Conservation (phyloP, 1,284 basidiomycete species). For the Cryptococcus neoformans region DNA sequence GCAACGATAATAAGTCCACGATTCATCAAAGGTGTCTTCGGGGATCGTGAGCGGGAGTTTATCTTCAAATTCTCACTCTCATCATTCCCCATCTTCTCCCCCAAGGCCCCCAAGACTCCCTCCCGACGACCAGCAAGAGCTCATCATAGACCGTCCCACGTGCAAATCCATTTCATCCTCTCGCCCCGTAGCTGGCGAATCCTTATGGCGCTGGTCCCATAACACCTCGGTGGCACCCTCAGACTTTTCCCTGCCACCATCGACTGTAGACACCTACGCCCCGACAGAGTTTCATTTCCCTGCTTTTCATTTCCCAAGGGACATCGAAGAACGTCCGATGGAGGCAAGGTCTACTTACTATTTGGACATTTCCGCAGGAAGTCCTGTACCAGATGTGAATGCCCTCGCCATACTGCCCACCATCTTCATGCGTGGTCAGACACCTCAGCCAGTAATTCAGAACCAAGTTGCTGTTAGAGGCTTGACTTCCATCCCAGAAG, state of each 20-base stretch:
- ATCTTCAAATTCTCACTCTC: not conserved
- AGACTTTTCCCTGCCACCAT: too few relatives aligned
- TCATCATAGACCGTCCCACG: not conserved
- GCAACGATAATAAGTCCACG: too few relatives aligned
- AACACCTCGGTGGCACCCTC: not conserved
- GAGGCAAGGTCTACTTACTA: conserved; percentile 8
- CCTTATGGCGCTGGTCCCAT: conserved; percentile 12
- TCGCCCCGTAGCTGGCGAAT: not conserved
- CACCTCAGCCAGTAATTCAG: not conserved
- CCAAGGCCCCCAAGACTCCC: not conserved
- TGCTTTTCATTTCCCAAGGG: not conserved
- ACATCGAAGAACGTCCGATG: not conserved
- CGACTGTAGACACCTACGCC: not conserved
- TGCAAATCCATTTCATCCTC: not conserved
- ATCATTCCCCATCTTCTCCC: not conserved
- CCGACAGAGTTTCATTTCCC: conserved; percentile 2
- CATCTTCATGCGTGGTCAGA: conserved; percentile 7
- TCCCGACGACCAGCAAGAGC: not conserved
- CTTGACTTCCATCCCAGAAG: conserved; percentile 10
- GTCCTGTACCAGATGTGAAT: conserved; percentile 11
- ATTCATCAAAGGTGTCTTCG: too few relatives aligned
- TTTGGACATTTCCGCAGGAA: conserved; percentile 14
- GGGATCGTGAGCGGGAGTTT: too few relatives aligned
- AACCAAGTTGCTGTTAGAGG: not conserved
- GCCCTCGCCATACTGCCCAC: conserved; percentile 7